Evolutionary conservation across 345 rosid species (phyloP).

Genomic region (Cochlearia excelsa): DNA sequence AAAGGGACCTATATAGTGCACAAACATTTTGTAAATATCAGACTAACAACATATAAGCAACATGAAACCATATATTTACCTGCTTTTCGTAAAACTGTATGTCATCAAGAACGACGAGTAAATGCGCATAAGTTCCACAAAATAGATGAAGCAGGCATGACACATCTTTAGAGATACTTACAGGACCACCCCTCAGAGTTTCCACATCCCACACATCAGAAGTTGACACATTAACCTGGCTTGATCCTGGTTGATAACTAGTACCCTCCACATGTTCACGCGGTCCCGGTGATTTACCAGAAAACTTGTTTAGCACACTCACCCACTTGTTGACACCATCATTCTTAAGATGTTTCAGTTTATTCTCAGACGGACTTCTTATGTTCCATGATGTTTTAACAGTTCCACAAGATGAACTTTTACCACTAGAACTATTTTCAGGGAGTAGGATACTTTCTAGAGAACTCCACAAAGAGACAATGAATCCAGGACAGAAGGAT

Average conservation of each 20-base stretch:
- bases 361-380: constrained; percentile 42
- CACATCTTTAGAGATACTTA: constrained; percentile 63
- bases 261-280: constrained; percentile 33
- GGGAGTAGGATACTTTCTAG: constrained; percentile 57
- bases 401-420: constrained; percentile 17
- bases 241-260: constrained; percentile 39
- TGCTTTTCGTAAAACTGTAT: constrained; percentile 95
- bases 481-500: constrained; percentile 81
- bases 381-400: constrained; percentile 41
- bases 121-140: constrained; percentile 83
- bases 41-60: constrained; percentile 14
- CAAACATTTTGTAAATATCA: constrained; percentile 26
- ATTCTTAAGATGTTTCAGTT: constrained; percentile 48
- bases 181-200: constrained; percentile 66
- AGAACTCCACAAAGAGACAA: constrained; percentile 61
- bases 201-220: constrained; percentile 70
- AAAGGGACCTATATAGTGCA: constrained; percentile 66
- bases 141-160: constrained; percentile 80
- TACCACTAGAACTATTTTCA: constrained; percentile 27
- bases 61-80: constrained; percentile 45
- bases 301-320: constrained; percentile 62
- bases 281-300: constrained; percentile 64
- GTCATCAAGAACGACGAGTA: constrained; percentile 96
- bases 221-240: constrained; percentile 43
- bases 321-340: constrained; percentile 69